Base-by-base conservation (phyloP, 306 rosid species). In the Medicago lupulina region DNA sequence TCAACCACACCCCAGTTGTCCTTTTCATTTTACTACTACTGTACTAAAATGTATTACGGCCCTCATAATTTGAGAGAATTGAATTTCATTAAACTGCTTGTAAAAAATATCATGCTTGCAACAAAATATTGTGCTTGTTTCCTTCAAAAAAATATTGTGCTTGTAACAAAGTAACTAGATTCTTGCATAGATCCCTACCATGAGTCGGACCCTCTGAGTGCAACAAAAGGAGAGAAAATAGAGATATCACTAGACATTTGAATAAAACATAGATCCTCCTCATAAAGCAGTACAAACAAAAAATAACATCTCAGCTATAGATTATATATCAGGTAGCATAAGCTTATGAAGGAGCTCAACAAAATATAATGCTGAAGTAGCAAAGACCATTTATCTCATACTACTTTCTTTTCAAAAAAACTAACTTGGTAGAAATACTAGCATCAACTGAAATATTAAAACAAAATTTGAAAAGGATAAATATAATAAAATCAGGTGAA, bases 401-500 rank as follows among this genome's bases (percentile, higher is more conserved):
- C 14, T 17, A 14, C 43, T 75, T 54, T 63, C 61, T 71, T 21
- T 53, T 9, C 14, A 13, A 76, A 51, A 41, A 46, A 1, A 57
- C 12, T 9, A 15, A 66, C 34, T 41, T 25, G 1, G n/a, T 40
- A n/a, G 3, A 68, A 13, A 68, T 23, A 8, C 53, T 7, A 67
- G n/a, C 4, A 67, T 67, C 41, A 9, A 50, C 12, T 51, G 16
- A 11, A 53, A 70, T 16, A 50, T 11, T 53, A 31, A 53, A 54
- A 53, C 1, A 51, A 53, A 39, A 46, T 23, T 47, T 40, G 43
- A 46, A 46, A 77, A 36, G 36, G 40, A 47, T 38, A 18, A 71
- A 59, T 34, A 10, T 31, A 36, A 36, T 46, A 36, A 36, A 78
- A 73, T 91, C 86, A 94, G 16, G 88, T 83, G 58, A 94, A 94